phyloP scores from a whole-genome alignment of 371 early-diverging fungal genomes.

The Batkoa obscura region DNA sequence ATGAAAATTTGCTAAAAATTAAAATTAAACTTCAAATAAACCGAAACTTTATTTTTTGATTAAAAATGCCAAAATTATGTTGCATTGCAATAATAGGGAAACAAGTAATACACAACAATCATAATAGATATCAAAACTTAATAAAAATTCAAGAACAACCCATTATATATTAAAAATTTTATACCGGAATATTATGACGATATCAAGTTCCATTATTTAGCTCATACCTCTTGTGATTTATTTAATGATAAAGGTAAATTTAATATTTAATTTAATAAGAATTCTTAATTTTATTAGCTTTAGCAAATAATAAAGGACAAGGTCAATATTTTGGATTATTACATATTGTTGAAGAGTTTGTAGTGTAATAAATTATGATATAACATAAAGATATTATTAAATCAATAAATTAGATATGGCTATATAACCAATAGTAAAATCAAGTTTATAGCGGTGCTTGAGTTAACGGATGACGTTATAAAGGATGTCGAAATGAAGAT shows the following conservation, averaged over 20 bases:
- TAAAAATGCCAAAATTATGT: too few species aligned
- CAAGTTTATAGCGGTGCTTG: slow-evolving; percentile 1
- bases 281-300: neutral
- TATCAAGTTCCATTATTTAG: slow-evolving; percentile 2
- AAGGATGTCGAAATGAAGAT: slow-evolving; percentile 4
- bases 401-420: neutral
- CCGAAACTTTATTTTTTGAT: too few species aligned
- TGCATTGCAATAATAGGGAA: too few species aligned
- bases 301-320: neutral
- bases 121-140: too few species aligned
- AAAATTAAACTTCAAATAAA: too few species aligned
- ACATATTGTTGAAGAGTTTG: slow-evolving; percentile 5
- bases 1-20: too few species aligned
- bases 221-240: slow-evolving; percentile 6
- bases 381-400: neutral
- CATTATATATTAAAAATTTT: slow-evolving; percentile 4
- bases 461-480: slow-evolving; percentile 4
- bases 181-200: neutral
- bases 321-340: slow-evolving; percentile 1
- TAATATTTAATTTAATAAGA: neutral
- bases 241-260: slow-evolving; percentile 1
- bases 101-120: too few species aligned
- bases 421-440: slow-evolving; percentile 4
- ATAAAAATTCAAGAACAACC: too few species aligned
- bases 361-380: neutral